Evolutionary conservation across 768 basidiomycete species (phyloP).

Genomic region (Tulasnella calospora): DNA sequence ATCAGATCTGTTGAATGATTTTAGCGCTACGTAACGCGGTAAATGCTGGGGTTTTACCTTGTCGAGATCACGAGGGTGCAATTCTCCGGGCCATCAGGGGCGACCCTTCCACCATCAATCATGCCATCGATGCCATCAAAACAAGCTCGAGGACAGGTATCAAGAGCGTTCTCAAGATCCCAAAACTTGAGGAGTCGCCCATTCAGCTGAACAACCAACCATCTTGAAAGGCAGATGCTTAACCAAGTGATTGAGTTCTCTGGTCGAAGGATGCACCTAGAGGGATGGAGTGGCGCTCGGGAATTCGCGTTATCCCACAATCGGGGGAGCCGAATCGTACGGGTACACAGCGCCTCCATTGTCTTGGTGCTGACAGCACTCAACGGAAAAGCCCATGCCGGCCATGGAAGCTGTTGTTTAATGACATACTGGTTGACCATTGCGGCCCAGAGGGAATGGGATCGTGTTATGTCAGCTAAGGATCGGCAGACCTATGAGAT

Average conservation of each 20-base stretch:
- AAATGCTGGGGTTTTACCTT: too few species aligned
- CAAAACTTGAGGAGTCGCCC: neutral
- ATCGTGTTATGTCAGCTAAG: neutral
- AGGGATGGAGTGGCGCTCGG: neutral
- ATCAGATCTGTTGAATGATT: too few species aligned
- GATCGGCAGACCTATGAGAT: neutral
- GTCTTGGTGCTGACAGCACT: neutral
- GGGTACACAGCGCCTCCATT: neutral
- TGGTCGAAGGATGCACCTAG: neutral
- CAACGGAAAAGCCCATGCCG: neutral
- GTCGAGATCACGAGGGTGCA: too few species aligned
- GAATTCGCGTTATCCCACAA: neutral
- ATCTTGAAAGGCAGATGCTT: neutral
- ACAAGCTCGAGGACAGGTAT: neutral
- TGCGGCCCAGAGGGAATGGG: neutral
- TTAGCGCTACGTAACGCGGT: too few species aligned
- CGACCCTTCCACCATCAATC: neutral
- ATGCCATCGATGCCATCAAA: neutral
- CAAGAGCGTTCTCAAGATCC: neutral
- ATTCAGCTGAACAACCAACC: neutral
- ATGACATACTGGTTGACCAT: neutral
- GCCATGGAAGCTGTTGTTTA: neutral
- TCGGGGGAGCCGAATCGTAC: neutral
- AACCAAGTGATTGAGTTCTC: neutral
- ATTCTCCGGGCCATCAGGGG: neutral